Evolutionary conservation across 805 yeast species (phyloP).

Genomic region (Candida morakotiae): DNA sequence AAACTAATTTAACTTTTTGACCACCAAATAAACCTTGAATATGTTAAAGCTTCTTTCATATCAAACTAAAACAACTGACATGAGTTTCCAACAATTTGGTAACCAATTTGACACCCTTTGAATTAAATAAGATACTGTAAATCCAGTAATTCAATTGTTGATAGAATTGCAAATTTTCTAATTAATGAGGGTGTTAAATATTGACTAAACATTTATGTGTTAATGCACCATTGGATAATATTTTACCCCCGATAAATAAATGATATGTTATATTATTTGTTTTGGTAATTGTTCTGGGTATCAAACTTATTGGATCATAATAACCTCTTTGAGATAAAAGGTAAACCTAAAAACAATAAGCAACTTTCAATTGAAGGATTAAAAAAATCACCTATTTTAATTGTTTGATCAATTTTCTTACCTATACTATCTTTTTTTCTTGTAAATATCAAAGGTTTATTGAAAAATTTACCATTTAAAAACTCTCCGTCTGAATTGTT

Average conservation of each 20-base stretch:
- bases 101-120: constrained; percentile 85
- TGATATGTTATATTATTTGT: constrained; percentile 36
- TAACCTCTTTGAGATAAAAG: constrained; percentile 27
- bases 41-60: too few species aligned
- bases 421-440: constrained; percentile 60
- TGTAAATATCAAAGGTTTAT: constrained; percentile 78
- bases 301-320: constrained; percentile 28
- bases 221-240: constrained; percentile 39
- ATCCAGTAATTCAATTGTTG: constrained; percentile 47
- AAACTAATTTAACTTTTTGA: constrained; percentile 98
- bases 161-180: constrained; percentile 51
- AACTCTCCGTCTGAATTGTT: constrained; percentile 60
- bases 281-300: constrained; percentile 28
- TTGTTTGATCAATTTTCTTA: constrained; percentile 53
- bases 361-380: constrained; percentile 71
- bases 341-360: constrained; percentile 40
- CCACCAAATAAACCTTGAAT: constrained; percentile 99
- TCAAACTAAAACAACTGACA: too few species aligned
- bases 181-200: constrained; percentile 36
- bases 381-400: constrained; percentile 70
- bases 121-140: constrained; percentile 59
- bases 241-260: constrained; percentile 36
- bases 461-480: constrained; percentile 57
- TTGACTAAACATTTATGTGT: constrained; percentile 33
- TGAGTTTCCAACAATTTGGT: too few species aligned